Conservation (phyloP, 2,329 filamentous ascomycete genomes). For the Trichothecium roseum region DNA sequence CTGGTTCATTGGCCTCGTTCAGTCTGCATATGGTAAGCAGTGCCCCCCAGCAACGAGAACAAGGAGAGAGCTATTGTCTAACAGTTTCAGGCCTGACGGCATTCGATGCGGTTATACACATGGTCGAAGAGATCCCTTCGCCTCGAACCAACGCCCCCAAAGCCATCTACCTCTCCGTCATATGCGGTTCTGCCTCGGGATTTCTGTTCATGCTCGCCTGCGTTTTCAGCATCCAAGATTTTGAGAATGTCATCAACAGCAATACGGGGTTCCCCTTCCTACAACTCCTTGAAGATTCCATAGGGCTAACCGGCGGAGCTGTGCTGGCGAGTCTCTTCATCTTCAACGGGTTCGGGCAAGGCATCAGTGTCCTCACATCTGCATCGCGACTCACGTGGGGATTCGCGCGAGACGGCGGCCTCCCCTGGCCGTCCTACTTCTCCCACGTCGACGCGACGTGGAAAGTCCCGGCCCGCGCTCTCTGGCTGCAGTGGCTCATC, state of each 20-base stretch:
- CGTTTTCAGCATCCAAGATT: slow-evolving; percentile 37
- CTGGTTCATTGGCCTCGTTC: slow-evolving; percentile 48
- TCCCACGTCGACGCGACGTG: slow-evolving; percentile 30
- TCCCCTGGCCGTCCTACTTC: slow-evolving; percentile 34
- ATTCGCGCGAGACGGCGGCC: slow-evolving; percentile 41
- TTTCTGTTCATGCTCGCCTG: slow-evolving; percentile 42
- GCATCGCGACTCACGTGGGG: slow-evolving; percentile 42
- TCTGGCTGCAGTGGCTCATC: slow-evolving; percentile 39
- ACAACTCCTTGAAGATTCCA: slow-evolving; percentile 28
- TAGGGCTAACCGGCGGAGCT: slow-evolving; percentile 26
- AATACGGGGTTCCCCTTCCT: slow-evolving; percentile 35
- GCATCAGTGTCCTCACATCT: slow-evolving; percentile 38
- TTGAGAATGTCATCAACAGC: slow-evolving; percentile 28
- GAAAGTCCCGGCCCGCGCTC: slow-evolving; percentile 40
- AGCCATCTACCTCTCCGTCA: slow-evolving; percentile 41
- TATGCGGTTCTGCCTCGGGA: slow-evolving; percentile 36
- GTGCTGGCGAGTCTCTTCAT: slow-evolving; percentile 41
- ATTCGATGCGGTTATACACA: slow-evolving; percentile 48
- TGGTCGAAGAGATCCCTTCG: slow-evolving; percentile 45
- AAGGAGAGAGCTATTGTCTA: no score
- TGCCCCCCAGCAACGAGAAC: slow-evolving; percentile 7
- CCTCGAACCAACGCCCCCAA: slow-evolving; percentile 39
- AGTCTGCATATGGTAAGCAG: slow-evolving; percentile 39
- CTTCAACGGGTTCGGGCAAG: slow-evolving; percentile 44
- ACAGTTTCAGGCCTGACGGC: slow-evolving; percentile 29